Percentiles rank a stretch among this genome's conserved stretches.
Evolutionary conservation across 305 asterid genomes (phyloP).

Genomic region (Nicotiana rustica): DNA sequence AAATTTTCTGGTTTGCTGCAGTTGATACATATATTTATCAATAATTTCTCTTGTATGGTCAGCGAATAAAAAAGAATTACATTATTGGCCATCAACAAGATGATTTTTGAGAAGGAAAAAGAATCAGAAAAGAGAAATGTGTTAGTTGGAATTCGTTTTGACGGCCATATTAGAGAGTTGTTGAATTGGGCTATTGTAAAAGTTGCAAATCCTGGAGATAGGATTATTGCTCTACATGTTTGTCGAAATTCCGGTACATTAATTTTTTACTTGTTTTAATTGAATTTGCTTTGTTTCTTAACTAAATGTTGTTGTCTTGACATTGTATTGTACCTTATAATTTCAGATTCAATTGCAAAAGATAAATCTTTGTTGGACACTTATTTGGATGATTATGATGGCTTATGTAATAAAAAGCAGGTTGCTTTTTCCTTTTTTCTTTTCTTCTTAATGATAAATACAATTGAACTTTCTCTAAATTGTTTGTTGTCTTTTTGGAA

Average conservation of each 20-base stretch:
- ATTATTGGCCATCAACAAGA: constrained; percentile 39
- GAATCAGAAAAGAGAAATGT: constrained; percentile 42
- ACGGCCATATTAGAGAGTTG: constrained; percentile 50
- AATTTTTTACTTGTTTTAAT: constrained; percentile 23
- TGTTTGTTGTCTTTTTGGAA: constrained; percentile 31
- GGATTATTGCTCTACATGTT: constrained; percentile 54
- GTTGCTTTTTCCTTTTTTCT: constrained; percentile 40
- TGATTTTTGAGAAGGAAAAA: constrained; percentile 56
- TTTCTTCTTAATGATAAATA: not conserved
- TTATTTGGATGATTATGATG: constrained; percentile 72
- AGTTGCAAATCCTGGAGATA: constrained; percentile 56
- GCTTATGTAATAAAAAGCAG: constrained; percentile 72
- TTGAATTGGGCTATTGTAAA: constrained; percentile 58
- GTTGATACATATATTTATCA: not conserved
- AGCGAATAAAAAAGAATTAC: too few relatives aligned
- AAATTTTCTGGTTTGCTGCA: not conserved
- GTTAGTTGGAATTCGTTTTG: constrained; percentile 55
- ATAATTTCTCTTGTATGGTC: too few relatives aligned
- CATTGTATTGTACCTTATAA: constrained; percentile 17
- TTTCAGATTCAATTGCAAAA: constrained; percentile 63
- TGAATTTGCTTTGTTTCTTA: constrained; percentile 22
- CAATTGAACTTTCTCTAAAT: constrained; percentile 4
- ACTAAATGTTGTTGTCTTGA: not conserved
- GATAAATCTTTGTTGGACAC: constrained; percentile 60
- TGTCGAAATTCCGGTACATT: constrained; percentile 51